Percentiles rank a stretch among this genome's conserved stretches.
These are phyloP conservation scores for Dipteronia dyeriana DNA, from an alignment of 345 rosid genomes.

Conservation along the genomic window DNA sequence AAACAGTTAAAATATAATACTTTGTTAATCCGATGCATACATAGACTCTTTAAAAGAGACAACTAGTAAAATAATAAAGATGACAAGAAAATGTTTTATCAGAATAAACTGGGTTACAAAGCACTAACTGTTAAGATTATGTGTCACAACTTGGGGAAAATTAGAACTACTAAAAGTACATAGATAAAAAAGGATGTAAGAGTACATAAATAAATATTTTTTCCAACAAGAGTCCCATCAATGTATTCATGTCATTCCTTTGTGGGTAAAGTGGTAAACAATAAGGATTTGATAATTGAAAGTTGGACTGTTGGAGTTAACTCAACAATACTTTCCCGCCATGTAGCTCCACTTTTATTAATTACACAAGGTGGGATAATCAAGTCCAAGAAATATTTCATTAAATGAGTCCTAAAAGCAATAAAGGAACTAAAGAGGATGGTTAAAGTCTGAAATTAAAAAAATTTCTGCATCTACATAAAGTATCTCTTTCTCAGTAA, in stretches of 20 bases:
- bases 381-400: background rate
- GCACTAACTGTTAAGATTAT: background rate
- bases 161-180: background rate
- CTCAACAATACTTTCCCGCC: background rate
- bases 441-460: background rate
- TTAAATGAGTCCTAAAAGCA: background rate
- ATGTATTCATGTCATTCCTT: background rate
- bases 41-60: background rate
- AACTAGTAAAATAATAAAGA: background rate
- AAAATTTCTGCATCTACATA: too few relatives aligned
- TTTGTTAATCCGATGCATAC: background rate
- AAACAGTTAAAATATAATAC: slow-evolving; percentile 21
- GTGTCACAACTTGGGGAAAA: background rate
- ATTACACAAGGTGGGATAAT: background rate
- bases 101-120: background rate
- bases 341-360: background rate
- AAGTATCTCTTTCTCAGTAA: background rate
- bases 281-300: background rate
- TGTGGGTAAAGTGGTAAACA: background rate
- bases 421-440: background rate
- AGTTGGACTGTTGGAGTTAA: too few relatives aligned
- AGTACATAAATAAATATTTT: background rate
- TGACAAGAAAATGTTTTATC: background rate
- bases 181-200: background rate
- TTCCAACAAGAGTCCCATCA: background rate